Conservation (phyloP, 768 basidiomycete species). For the Lactifluus piperatus region DNA sequence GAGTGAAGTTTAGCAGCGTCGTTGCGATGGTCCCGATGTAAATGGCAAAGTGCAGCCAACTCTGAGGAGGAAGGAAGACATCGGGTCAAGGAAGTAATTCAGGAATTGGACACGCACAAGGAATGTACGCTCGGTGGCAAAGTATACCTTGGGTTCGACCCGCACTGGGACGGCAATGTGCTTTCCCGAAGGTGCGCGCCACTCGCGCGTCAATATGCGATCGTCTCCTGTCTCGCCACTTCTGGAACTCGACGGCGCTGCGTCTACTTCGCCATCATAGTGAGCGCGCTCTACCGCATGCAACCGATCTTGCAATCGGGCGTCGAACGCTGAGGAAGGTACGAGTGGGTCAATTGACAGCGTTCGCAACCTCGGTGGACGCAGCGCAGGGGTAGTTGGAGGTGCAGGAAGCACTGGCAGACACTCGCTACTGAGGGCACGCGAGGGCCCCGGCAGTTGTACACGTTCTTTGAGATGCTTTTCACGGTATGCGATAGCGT, state of each 20-base stretch:
- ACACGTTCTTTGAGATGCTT: conserved; percentile 50
- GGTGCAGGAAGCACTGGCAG: conserved; percentile 32
- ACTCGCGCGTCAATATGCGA: conserved; percentile 53
- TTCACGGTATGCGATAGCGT: conserved; percentile 82
- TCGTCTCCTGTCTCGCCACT: conserved; percentile 31
- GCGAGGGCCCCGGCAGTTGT: conserved; percentile 25
- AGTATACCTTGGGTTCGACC: conserved; percentile 97
- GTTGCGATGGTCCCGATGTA: conserved; percentile 87
- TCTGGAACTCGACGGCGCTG: conserved; percentile 23
- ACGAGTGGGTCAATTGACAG: conserved; percentile 83
- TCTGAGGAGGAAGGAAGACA: conserved; percentile 36
- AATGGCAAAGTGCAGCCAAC: conserved; percentile 84
- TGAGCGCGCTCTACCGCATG: conserved; percentile 36
- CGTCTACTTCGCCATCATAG: conserved; percentile 28
- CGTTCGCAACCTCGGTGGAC: conserved; percentile 15
- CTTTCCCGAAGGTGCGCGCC: conserved; percentile 80
- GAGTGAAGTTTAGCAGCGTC: conserved; percentile 78
- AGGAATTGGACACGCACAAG: conserved; percentile 45
- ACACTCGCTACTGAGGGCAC: conserved; percentile 25
- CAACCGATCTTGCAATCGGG: conserved; percentile 67
- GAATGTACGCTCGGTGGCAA: conserved; percentile 92
- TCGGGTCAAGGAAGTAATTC: not conserved
- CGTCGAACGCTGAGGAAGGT: conserved; percentile 74
- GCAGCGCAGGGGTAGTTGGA: conserved; percentile 22
- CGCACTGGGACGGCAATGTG: conserved; percentile 90